A percentile compares a stretch with the other conserved stretches of the same genome.
Evolutionary conservation across 2,329 filamentous ascomycete genomes (phyloP).

Genomic region (Cadophora sp.): DNA sequence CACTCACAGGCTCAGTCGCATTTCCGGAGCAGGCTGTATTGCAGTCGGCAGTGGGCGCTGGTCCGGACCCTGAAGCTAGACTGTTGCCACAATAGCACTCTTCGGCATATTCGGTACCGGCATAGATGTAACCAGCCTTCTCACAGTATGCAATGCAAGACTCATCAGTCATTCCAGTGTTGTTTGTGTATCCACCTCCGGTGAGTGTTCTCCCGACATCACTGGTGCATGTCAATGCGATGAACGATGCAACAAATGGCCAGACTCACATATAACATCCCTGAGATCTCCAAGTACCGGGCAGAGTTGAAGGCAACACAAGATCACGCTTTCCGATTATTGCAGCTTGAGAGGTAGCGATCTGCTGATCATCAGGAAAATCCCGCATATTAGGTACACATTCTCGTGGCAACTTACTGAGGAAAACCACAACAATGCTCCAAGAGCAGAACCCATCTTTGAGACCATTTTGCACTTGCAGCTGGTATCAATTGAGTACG

Average conservation of each 20-base stretch:
- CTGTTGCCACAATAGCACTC: slow-evolving; percentile 38
- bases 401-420: slow-evolving; percentile 8
- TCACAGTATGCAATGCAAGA: slow-evolving; percentile 36
- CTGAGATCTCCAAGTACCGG: slow-evolving; percentile 30
- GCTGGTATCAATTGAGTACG: slow-evolving; percentile 2
- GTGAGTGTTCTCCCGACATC: slow-evolving; percentile 30
- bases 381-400: not conserved
- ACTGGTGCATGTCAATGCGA: slow-evolving; percentile 5
- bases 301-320: slow-evolving; percentile 26
- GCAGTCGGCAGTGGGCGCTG: slow-evolving; percentile 28
- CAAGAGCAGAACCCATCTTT: slow-evolving; percentile 4
- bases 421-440: slow-evolving; percentile 17
- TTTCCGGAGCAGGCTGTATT: slow-evolving; percentile 37
- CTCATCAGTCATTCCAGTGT: slow-evolving; percentile 31
- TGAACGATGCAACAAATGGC: not conserved
- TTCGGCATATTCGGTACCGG: slow-evolving; percentile 34
- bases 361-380: not conserved
- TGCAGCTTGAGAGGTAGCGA: slow-evolving; percentile 6
- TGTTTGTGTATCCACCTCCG: slow-evolving; percentile 27
- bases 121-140: slow-evolving; percentile 34
- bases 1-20: slow-evolving; percentile 33
- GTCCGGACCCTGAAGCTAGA: slow-evolving; percentile 25
- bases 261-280: slow-evolving; percentile 32
- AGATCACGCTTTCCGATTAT: slow-evolving; percentile 26
- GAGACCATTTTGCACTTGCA: slow-evolving; percentile 18